phyloP scores from a whole-genome alignment of 192 early-diverging fungal genomes.

The Coemansia sp. region DNA sequence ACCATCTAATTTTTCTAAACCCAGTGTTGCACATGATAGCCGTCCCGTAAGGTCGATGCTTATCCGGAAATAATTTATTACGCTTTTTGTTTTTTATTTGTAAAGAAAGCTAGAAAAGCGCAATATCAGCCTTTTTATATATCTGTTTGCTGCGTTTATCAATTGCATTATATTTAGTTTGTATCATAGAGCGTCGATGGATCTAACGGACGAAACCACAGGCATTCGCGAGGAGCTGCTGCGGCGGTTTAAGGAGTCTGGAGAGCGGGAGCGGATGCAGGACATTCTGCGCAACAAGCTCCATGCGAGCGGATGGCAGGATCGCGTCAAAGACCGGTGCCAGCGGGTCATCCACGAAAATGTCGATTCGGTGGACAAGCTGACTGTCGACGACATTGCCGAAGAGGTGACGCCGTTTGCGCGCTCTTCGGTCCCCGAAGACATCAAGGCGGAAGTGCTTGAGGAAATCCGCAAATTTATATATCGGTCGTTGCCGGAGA shows the following conservation, averaged over 20 bases:
- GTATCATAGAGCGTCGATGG: slow-evolving; percentile 14
- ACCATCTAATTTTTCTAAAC: no score
- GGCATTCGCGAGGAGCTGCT: slow-evolving; percentile 49
- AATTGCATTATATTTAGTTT: background rate
- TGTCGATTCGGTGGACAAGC: slow-evolving; percentile 17
- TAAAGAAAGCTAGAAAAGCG: background rate
- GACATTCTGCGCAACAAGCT: slow-evolving; percentile 51
- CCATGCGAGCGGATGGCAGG: slow-evolving; percentile 50
- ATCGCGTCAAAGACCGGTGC: slow-evolving; percentile 50
- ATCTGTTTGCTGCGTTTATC: background rate
- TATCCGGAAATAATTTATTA: background rate
- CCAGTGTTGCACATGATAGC: background rate
- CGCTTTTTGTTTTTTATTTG: background rate
- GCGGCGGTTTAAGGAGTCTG: slow-evolving; percentile 49
- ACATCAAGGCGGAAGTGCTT: slow-evolving; percentile 44
- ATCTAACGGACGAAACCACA: slow-evolving; percentile 16
- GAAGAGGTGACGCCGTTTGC: slow-evolving; percentile 49
- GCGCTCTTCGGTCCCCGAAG: slow-evolving; percentile 37
- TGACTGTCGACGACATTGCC: slow-evolving; percentile 47
- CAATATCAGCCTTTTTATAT: no score
- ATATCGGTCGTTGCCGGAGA: slow-evolving; percentile 37
- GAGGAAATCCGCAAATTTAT: slow-evolving; percentile 48
- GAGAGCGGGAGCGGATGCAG: slow-evolving; percentile 51
- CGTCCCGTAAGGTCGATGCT: background rate
- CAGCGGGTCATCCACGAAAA: slow-evolving; percentile 40